Percentiles rank a stretch among this genome's conserved stretches.
These are phyloP conservation scores for Aristolochia californica DNA, from an alignment of 164 flowering plant genomes.

Conservation along the genomic window DNA sequence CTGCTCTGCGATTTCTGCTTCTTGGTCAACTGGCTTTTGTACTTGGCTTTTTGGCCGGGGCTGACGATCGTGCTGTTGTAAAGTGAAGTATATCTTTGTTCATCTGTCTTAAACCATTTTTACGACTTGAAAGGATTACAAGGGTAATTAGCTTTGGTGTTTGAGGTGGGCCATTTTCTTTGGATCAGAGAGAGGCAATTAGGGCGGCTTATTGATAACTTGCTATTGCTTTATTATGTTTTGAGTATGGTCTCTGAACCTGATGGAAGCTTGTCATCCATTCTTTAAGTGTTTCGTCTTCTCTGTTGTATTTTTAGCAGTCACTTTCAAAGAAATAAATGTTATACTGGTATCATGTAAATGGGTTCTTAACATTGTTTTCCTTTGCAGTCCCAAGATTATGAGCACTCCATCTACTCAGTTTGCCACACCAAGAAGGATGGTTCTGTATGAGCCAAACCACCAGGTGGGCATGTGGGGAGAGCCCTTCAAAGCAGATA, in stretches of 20 bases:
- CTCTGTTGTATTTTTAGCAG: not conserved
- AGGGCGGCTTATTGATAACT: not conserved
- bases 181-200: too few species aligned
- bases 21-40: too few species aligned
- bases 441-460: constrained; percentile 58
- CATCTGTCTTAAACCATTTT: too few species aligned
- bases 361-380: not conserved
- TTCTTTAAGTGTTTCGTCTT: not conserved
- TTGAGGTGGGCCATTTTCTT: too few species aligned
- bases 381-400: constrained; percentile 16
- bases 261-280: not conserved
- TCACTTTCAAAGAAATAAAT: not conserved
- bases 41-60: too few species aligned
- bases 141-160: too few species aligned
- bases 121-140: too few species aligned
- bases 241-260: not conserved
- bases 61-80: too few species aligned
- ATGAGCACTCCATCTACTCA: constrained; percentile 71
- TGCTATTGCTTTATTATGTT: too few species aligned
- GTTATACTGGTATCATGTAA: not conserved
- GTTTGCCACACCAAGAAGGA: constrained; percentile 57
- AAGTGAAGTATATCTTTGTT: too few species aligned
- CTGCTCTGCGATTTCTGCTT: too few species aligned
- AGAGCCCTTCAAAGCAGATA: constrained; percentile 42
- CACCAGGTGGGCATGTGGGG: constrained; percentile 76